Conservation (phyloP, 2,329 filamentous ascomycete species). For the Juglanconis sp. region DNA sequence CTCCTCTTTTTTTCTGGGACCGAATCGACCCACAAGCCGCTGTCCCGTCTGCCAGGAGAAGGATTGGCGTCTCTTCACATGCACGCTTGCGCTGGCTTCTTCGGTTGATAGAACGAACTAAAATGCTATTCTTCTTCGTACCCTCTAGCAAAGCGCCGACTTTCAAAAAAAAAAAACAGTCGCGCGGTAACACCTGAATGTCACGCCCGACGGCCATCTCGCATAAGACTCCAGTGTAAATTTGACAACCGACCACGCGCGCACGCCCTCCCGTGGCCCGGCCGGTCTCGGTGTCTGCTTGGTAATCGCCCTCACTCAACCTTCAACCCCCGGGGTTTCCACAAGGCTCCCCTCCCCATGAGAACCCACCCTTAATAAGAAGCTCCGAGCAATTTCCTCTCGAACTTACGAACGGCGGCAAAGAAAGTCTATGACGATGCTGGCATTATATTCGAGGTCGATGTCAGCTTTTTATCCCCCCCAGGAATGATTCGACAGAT, state of each 20-base stretch:
- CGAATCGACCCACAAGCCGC: neutral
- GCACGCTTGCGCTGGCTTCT: neutral
- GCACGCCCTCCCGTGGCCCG: neutral
- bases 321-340: too few species aligned
- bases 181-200: neutral
- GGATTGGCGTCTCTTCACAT: neutral
- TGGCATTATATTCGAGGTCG: neutral
- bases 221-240: too few species aligned
- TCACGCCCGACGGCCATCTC: neutral
- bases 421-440: neutral
- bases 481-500: too few species aligned
- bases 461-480: too few species aligned
- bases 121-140: neutral
- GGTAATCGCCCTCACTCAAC: neutral
- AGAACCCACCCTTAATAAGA: neutral
- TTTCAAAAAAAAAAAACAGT: neutral
- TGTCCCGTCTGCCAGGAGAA: neutral
- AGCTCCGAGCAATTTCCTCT: neutral
- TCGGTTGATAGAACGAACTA: too few species aligned
- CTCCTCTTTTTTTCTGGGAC: neutral
- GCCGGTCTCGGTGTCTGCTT: conserved; percentile 1
- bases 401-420: neutral
- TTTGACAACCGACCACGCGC: neutral
- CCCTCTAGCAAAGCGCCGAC: too few species aligned
- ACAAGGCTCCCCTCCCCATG: neutral